A percentile compares a stretch with the other conserved stretches of the same genome.
These are phyloP conservation scores for Fusarium sororula DNA, from an alignment of 2,329 filamentous ascomycete species.

Conservation along the genomic window DNA sequence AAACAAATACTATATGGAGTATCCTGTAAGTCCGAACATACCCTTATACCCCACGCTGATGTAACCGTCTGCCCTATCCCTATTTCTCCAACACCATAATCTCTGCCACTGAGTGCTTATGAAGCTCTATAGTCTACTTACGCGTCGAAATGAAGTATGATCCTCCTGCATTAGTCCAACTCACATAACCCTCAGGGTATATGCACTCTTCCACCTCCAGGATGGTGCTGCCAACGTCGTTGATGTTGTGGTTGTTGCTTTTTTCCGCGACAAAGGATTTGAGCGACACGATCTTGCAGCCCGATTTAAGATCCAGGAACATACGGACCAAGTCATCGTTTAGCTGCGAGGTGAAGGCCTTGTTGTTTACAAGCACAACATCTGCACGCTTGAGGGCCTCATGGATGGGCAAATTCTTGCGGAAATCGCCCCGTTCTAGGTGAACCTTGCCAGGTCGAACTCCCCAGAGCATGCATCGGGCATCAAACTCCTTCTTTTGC, in stretches of 20 bases:
- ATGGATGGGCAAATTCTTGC: constrained; percentile 74
- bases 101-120: constrained; percentile 43
- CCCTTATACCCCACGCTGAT: constrained; percentile 33
- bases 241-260: constrained; percentile 77
- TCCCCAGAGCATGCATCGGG: constrained; percentile 91
- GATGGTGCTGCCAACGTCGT: constrained; percentile 82
- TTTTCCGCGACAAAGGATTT: constrained; percentile 90
- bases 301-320: constrained; percentile 92
- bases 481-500: constrained; percentile 83
- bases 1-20: constrained; percentile 45
- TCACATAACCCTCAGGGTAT: constrained; percentile 79
- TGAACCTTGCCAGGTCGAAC: constrained; percentile 81
- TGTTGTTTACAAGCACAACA: constrained; percentile 98
- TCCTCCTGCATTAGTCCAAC: constrained; percentile 88
- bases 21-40: constrained; percentile 44
- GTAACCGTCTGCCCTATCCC: constrained; percentile 25
- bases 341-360: constrained; percentile 88
- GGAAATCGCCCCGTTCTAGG: constrained; percentile 85
- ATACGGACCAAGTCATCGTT: constrained; percentile 87
- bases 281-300: constrained; percentile 88
- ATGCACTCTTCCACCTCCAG: constrained; percentile 75
- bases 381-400: constrained; percentile 83
- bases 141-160: constrained; percentile 90
- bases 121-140: constrained; percentile 58
- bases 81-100: constrained; percentile 27